Evolutionary conservation across 352 stramenopile species (phyloP).

Genomic region (Phytophthora constricta): DNA sequence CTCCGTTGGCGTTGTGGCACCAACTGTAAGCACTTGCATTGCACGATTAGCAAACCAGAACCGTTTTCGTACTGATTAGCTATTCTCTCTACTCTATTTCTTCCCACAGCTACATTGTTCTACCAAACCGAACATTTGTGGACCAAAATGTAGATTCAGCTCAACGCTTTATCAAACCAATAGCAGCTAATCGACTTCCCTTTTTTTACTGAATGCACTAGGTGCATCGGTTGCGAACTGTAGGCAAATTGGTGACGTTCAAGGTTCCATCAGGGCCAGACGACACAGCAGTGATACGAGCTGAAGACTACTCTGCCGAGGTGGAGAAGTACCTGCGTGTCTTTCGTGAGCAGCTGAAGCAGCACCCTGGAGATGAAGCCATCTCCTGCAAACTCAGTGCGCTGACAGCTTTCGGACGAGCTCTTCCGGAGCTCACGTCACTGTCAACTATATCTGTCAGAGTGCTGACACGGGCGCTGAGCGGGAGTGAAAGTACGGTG

Average conservation of each 20-base stretch:
- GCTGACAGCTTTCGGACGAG: slow-evolving; percentile 41
- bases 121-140: slow-evolving; percentile 67
- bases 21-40: slow-evolving; percentile 51
- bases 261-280: slow-evolving; percentile 49
- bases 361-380: slow-evolving; percentile 23
- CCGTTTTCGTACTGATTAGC: too few relatives aligned
- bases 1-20: slow-evolving; percentile 57
- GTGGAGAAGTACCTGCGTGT: slow-evolving; percentile 44
- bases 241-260: slow-evolving; percentile 55
- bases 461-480: slow-evolving; percentile 33
- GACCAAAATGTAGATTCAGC: slow-evolving; percentile 58
- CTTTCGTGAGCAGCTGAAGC: slow-evolving; percentile 36
- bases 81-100: background rate
- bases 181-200: background rate
- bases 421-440: slow-evolving; percentile 37
- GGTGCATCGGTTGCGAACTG: slow-evolving; percentile 52
- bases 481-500: slow-evolving; percentile 1
- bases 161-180: background rate
- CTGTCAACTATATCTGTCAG: slow-evolving; percentile 42
- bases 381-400: slow-evolving; percentile 46
- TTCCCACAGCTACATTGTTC: slow-evolving; percentile 54
- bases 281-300: slow-evolving; percentile 46
- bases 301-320: slow-evolving; percentile 40
- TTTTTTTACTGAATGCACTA: slow-evolving; percentile 22
- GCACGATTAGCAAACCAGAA: background rate